Conservation (phyloP, 2,329 filamentous ascomycete species). For the Catunica adiposa region DNA sequence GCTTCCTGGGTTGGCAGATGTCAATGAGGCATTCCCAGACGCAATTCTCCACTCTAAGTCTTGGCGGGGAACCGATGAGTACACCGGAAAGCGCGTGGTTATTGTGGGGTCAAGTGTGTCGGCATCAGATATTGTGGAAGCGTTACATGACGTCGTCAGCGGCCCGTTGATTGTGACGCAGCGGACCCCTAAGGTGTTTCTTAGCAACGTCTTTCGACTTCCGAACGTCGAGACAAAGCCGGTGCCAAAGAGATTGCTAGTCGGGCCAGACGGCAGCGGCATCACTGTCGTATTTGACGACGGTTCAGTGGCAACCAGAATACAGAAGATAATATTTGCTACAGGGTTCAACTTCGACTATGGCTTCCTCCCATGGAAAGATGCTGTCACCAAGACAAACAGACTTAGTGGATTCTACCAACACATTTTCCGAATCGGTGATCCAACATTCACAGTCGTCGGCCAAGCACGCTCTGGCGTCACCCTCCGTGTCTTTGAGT, state of each 20-base stretch:
- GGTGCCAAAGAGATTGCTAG: not conserved
- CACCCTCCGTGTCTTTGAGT: slow-evolving; percentile 25
- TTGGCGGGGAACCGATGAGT: slow-evolving; percentile 20
- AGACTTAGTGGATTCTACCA: slow-evolving; percentile 23
- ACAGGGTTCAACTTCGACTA: slow-evolving; percentile 44
- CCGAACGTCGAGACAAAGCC: slow-evolving; percentile 2
- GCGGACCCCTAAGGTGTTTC: slow-evolving; percentile 2
- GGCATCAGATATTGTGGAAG: slow-evolving; percentile 38
- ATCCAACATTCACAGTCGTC: slow-evolving; percentile 22
- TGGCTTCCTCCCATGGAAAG: slow-evolving; percentile 29
- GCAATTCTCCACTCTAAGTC: slow-evolving; percentile 26
- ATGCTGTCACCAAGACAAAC: slow-evolving; percentile 4
- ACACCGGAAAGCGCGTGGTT: slow-evolving; percentile 26
- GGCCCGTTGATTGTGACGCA: not conserved
- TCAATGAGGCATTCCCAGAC: slow-evolving; percentile 22
- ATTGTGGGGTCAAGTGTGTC: slow-evolving; percentile 42
- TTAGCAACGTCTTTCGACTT: slow-evolving; percentile 4
- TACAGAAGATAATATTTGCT: slow-evolving; percentile 42
- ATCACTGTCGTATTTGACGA: slow-evolving; percentile 31
- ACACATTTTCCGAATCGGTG: slow-evolving; percentile 23
- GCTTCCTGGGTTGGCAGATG: slow-evolving; percentile 25
- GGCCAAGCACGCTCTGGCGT: slow-evolving; percentile 23
- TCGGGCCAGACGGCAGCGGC: slow-evolving; percentile 19
- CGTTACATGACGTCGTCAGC: slow-evolving; percentile 23
- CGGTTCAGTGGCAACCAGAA: slow-evolving; percentile 28